Conservation (phyloP, 345 rosid genomes). For the Syzygium grande region DNA sequence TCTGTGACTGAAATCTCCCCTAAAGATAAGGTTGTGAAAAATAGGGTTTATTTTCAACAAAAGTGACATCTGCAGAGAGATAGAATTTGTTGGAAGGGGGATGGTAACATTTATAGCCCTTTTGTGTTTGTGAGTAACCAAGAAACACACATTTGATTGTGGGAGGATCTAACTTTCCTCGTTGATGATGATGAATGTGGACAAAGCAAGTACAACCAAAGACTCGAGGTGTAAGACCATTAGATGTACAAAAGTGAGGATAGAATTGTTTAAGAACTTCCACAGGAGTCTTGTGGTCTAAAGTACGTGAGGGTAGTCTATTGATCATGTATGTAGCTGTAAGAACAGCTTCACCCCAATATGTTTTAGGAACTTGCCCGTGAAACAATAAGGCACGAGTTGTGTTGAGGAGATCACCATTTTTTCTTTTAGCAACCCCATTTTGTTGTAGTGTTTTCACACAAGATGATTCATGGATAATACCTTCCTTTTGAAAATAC, state of each 20-base stretch:
- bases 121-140: neutral
- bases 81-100: neutral
- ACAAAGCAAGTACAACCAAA: neutral
- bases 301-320: too few species aligned
- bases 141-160: neutral
- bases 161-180: too few species aligned
- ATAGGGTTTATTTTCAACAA: neutral
- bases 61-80: neutral
- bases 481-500: neutral
- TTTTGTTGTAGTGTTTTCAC: neutral
- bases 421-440: neutral
- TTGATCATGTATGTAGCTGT: neutral
- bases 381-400: neutral
- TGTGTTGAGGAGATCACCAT: neutral
- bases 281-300: neutral
- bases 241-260: neutral
- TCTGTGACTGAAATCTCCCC: neutral
- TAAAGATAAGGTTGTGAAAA: neutral
- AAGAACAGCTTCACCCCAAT: neutral
- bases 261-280: neutral
- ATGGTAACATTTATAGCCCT: neutral
- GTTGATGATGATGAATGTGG: neutral
- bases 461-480: neutral
- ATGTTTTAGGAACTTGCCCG: neutral
- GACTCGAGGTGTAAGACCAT: neutral